phyloP scores from a whole-genome alignment of 768 basidiomycete species.

The Rossbeevera mucosa region DNA sequence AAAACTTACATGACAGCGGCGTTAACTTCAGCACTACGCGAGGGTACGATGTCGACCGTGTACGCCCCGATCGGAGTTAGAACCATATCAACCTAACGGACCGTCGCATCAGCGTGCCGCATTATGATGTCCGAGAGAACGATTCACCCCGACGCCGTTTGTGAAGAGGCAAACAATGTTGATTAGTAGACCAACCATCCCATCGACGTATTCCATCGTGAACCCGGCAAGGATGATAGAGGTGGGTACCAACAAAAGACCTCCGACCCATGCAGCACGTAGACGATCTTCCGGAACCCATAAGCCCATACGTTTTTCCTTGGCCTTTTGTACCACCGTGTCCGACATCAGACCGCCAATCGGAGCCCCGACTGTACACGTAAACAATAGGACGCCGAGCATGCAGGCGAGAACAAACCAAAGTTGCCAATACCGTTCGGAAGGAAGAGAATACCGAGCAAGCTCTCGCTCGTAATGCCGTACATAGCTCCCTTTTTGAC shows the following conservation, averaged over 20 bases:
- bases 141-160: slow-evolving; percentile 61
- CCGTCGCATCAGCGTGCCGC: not conserved
- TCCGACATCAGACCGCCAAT: slow-evolving; percentile 60
- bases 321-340: slow-evolving; percentile 43
- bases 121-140: not conserved
- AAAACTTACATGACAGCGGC: slow-evolving; percentile 46
- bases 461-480: slow-evolving; percentile 18
- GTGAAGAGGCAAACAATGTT: slow-evolving; percentile 55
- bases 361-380: slow-evolving; percentile 50
- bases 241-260: slow-evolving; percentile 47
- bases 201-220: slow-evolving; percentile 46
- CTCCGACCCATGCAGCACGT: slow-evolving; percentile 45
- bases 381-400: not conserved
- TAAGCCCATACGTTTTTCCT: slow-evolving; percentile 44
- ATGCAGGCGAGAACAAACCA: slow-evolving; percentile 8
- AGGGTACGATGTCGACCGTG: slow-evolving; percentile 55
- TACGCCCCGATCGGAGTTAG: slow-evolving; percentile 56
- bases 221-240: slow-evolving; percentile 48
- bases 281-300: slow-evolving; percentile 72
- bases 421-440: slow-evolving; percentile 27
- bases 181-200: slow-evolving; percentile 45
- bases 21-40: slow-evolving; percentile 56
- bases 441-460: slow-evolving; percentile 25
- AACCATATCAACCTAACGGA: slow-evolving; percentile 48
- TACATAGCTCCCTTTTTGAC: slow-evolving; percentile 43